Percentiles rank a stretch among this genome's conserved stretches.
Evolutionary conservation across 192 early-diverging fungal species (phyloP).

Genomic region (Powellomyces hirtus): DNA sequence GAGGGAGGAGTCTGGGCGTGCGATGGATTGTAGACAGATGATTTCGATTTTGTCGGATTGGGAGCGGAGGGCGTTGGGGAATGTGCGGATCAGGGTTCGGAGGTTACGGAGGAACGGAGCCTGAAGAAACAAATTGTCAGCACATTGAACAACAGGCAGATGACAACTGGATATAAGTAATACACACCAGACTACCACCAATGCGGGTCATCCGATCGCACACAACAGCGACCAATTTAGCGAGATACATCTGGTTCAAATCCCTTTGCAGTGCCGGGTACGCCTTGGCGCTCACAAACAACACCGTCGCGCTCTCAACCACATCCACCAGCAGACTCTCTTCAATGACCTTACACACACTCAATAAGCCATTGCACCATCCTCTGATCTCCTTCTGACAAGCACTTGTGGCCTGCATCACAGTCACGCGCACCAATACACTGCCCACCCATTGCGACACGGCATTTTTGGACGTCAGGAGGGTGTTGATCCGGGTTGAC

Average conservation of each 20-base stretch:
- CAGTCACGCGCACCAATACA: conserved; percentile 3
- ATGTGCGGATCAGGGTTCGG: background rate
- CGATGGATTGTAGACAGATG: background rate
- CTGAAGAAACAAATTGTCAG: background rate
- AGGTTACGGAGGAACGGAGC: background rate
- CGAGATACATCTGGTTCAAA: conserved; percentile 22
- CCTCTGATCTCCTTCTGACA: conserved; percentile 14
- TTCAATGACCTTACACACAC: background rate
- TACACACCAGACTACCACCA: no score
- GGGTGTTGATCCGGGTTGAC: conserved; percentile 1
- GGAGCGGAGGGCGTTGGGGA: conserved; percentile 6
- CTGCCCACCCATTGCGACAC: conserved; percentile 1
- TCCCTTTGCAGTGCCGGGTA: conserved; percentile 17
- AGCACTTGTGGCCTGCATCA: conserved; percentile 1
- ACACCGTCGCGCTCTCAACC: background rate
- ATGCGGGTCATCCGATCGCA: conserved; percentile 1
- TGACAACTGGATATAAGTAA: no score
- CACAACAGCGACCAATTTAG: background rate
- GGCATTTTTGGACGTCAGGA: background rate
- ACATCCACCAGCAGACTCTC: background rate
- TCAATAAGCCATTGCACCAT: conserved; percentile 15
- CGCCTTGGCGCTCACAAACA: background rate
- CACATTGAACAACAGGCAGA: no score
- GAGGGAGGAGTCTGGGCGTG: no score
- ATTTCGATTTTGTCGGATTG: conserved; percentile 15